These are phyloP conservation scores for Mucor mucedo DNA, from an alignment of 371 early-diverging fungal genomes.

Conservation along the genomic window DNA sequence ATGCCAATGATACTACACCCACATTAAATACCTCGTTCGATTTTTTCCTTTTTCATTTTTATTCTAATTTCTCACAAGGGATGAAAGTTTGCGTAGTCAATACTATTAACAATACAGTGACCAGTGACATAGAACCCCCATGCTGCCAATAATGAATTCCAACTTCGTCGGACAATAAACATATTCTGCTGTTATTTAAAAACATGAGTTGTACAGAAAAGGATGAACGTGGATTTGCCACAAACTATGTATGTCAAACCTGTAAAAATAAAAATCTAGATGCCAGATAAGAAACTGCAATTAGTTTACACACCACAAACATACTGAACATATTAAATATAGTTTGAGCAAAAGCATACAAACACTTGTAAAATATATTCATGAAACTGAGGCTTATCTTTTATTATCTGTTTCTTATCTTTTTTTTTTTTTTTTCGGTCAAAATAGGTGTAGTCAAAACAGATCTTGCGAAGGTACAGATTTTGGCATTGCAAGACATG, in stretches of 20 bases:
- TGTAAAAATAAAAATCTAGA: conserved; percentile 76
- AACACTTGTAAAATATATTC: not conserved
- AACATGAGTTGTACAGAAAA: not conserved
- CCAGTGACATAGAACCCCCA: conserved; percentile 94
- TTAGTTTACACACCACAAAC: conserved; percentile 76
- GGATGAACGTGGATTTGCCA: conserved; percentile 6
- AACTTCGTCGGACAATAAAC: conserved; percentile 86
- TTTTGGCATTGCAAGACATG: not conserved
- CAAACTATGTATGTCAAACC: conserved; percentile 84
- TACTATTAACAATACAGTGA: conserved; percentile 88
- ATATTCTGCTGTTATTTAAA: conserved; percentile 74
- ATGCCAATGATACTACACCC: conserved; percentile 73
- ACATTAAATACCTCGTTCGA: conserved; percentile 3
- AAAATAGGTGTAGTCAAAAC: not conserved
- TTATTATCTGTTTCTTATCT: conserved; percentile 5
- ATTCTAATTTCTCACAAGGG: conserved; percentile 60
- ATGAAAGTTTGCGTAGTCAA: conserved; percentile 74
- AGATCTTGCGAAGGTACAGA: not conserved
- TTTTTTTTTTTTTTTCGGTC: conserved; percentile 1
- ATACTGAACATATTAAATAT: conserved; percentile 89
- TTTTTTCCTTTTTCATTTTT: not conserved
- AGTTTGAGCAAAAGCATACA: conserved; percentile 56
- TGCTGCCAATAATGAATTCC: conserved; percentile 86
- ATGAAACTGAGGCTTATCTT: not conserved
- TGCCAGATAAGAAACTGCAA: conserved; percentile 79